Evolutionary conservation across 345 rosid genomes (phyloP).

Genomic region (Populus davidiana): DNA sequence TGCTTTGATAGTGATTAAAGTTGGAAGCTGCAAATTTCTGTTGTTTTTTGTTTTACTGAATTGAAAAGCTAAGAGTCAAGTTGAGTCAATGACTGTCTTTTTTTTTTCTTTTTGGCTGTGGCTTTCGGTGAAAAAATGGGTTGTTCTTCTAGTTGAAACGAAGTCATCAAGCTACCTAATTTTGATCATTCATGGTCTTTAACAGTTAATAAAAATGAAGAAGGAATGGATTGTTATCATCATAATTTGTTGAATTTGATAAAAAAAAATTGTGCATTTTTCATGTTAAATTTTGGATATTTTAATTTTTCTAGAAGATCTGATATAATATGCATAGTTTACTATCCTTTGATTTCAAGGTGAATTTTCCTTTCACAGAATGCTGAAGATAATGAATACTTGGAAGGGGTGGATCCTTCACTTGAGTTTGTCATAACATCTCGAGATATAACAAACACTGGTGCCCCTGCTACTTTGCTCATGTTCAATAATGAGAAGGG

Average conservation of each 20-base stretch:
- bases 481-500: too few relatives aligned
- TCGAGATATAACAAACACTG: slow-evolving; percentile 61
- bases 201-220: not conserved
- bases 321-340: not conserved
- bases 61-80: not conserved
- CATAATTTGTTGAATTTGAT: not conserved
- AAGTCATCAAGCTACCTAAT: not conserved
- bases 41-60: not conserved
- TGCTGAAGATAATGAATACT: slow-evolving; percentile 73
- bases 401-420: slow-evolving; percentile 57
- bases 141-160: not conserved
- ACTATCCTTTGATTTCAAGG: not conserved
- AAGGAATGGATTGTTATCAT: not conserved
- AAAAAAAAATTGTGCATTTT: not conserved
- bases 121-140: not conserved
- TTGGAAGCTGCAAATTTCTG: not conserved
- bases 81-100: not conserved
- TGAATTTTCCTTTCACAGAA: slow-evolving; percentile 36
- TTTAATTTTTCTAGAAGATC: not conserved
- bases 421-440: slow-evolving; percentile 70
- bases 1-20: not conserved
- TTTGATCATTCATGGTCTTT: not conserved
- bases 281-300: not conserved
- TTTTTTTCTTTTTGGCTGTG: not conserved
- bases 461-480: slow-evolving; percentile 29